phyloP scores from a whole-genome alignment of 192 early-diverging fungal genomes.

The Cetraspora pellucida region DNA sequence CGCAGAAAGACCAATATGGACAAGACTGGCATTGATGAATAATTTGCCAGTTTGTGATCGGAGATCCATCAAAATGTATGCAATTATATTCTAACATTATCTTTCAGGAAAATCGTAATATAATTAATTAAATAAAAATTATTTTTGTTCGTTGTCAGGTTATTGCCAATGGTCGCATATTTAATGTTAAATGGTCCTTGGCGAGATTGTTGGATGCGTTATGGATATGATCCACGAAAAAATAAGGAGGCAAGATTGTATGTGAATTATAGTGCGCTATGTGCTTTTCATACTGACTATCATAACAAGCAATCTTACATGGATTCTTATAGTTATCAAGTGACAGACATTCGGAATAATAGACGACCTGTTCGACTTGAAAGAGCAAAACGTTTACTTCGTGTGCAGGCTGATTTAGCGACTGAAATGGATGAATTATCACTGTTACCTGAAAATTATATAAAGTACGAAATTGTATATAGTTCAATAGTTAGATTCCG shows the following conservation, averaged over 20 bases:
- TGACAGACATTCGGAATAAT: constrained; percentile 24
- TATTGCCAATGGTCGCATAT: constrained; percentile 41
- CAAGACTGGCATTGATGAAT: constrained; percentile 38
- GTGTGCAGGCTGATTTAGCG: neutral
- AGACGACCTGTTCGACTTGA: constrained; percentile 6
- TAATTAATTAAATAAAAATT: neutral
- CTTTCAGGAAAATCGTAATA: neutral
- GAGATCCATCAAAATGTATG: constrained; percentile 36
- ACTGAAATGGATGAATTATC: neutral
- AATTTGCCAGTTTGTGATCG: constrained; percentile 26
- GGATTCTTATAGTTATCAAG: constrained; percentile 26
- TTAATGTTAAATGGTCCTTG: constrained; percentile 48
- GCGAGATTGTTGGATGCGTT: constrained; percentile 53
- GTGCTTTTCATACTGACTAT: no score
- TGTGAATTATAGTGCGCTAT: neutral
- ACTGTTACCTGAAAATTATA: constrained; percentile 1
- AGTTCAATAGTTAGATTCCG: neutral
- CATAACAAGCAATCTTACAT: no score
- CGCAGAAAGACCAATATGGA: constrained; percentile 51
- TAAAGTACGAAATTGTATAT: neutral
- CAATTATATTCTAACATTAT: neutral
- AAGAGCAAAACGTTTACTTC: constrained; percentile 19
- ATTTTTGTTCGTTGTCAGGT: constrained; percentile 22
- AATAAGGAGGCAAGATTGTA: constrained; percentile 37
- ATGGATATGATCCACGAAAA: constrained; percentile 47